Percentiles rank a stretch among this genome's conserved stretches.
These are phyloP conservation scores for Diplodia sapinea DNA, from an alignment of 2,329 filamentous ascomycete genomes.

Conservation along the genomic window DNA sequence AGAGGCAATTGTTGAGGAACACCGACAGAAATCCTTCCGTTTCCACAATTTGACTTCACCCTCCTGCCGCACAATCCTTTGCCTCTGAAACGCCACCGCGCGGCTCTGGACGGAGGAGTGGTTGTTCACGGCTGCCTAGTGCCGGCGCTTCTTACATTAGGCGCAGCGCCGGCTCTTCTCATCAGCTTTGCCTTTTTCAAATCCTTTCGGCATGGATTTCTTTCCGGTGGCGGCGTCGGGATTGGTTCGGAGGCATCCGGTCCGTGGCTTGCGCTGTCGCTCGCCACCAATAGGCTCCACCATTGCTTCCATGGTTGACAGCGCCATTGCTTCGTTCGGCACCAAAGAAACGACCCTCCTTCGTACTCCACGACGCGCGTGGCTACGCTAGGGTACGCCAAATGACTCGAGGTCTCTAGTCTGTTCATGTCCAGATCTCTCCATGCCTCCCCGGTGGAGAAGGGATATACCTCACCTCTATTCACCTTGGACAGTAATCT, in stretches of 20 bases:
- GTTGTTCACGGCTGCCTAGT: conserved; percentile 18
- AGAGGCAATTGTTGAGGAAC: conserved; percentile 10
- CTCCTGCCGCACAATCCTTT: not conserved
- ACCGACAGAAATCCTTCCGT: conserved; percentile 3
- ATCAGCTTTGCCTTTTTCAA: not conserved
- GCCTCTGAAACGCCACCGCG: not conserved
- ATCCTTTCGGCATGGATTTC: conserved; percentile 22
- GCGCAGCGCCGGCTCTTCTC: not conserved
- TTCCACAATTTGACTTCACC: not conserved
- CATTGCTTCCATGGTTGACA: conserved; percentile 2
- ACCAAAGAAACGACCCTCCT: not conserved
- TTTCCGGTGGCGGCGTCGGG: conserved; percentile 5
- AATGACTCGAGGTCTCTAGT: not conserved
- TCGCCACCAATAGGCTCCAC: not conserved
- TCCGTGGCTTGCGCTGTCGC: conserved; percentile 12
- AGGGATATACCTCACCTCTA: not conserved
- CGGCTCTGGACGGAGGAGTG: conserved; percentile 6
- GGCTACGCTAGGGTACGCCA: not conserved
- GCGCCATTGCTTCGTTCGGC: not conserved
- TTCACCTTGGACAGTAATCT: no score
- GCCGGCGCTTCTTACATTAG: conserved; percentile 15
- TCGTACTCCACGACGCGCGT: not conserved
- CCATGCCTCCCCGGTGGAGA: not conserved
- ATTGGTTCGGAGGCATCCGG: not conserved
- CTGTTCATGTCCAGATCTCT: not conserved